Percentiles rank a stretch among this genome's conserved stretches.
Conservation (phyloP, 2,329 filamentous ascomycete genomes). For the Beauveria scarabaeidicola region DNA sequence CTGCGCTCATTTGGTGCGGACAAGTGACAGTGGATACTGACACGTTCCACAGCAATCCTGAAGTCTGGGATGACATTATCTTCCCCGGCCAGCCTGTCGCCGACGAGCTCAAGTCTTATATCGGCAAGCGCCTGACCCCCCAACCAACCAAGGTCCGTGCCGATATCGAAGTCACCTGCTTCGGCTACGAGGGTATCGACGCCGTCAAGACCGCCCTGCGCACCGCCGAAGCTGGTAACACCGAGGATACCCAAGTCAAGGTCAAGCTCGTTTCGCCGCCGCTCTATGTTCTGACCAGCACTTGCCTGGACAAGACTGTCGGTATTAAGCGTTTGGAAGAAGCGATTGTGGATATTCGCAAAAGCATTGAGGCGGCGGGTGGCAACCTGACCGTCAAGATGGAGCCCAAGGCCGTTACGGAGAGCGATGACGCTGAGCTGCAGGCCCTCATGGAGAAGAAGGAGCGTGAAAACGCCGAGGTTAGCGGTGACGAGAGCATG, state of each 20-base stretch:
- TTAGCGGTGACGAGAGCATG: constrained; percentile 93
- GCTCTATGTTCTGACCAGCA: constrained; percentile 90
- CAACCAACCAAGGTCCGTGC: constrained; percentile 99
- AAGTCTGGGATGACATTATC: constrained; percentile 87
- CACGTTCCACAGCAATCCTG: constrained; percentile 61
- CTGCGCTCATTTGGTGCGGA: background rate
- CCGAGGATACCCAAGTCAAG: constrained; percentile 87
- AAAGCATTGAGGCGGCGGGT: constrained; percentile 67
- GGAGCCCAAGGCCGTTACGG: constrained; percentile 97
- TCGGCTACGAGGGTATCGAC: constrained; percentile 95
- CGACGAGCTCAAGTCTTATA: constrained; percentile 89
- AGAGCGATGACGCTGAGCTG: constrained; percentile 94
- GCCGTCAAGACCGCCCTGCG: constrained; percentile 90
- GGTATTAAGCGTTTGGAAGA: constrained; percentile 81
- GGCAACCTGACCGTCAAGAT: constrained; percentile 88
- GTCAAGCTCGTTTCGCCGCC: constrained; percentile 97
- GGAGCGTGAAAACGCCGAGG: constrained; percentile 94
- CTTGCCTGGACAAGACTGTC: constrained; percentile 83
- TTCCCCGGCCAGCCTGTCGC: constrained; percentile 81
- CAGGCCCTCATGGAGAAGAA: constrained; percentile 99
- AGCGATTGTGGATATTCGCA: constrained; percentile 79
- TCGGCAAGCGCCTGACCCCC: constrained; percentile 91
- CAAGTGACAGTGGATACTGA: constrained; percentile 11
- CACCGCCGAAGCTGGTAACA: constrained; percentile 88
- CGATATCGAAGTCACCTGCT: constrained; percentile 93